Evolutionary conservation across 495 filamentous ascomycete species (phyloP).

Genomic region (Lasiosphaeris hirsuta): DNA sequence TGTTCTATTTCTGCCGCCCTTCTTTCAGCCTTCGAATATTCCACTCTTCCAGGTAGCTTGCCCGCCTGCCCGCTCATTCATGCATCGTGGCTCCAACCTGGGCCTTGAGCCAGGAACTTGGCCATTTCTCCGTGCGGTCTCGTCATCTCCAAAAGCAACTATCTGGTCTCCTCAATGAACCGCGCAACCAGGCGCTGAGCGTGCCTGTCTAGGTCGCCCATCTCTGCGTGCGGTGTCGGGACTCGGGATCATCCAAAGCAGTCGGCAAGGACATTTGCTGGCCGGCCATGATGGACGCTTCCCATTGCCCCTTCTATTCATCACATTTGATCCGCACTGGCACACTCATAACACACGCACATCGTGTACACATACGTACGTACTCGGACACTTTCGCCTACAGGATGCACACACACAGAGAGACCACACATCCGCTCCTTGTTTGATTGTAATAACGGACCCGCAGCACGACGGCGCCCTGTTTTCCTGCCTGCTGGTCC

Average conservation of each 20-base stretch:
- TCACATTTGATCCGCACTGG: not conserved
- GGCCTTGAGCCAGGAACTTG: no score
- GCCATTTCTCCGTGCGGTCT: no score
- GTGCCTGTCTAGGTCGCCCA: no score
- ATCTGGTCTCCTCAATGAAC: not conserved
- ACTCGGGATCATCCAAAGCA: no score
- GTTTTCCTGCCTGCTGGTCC: not conserved
- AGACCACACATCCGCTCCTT: conserved; percentile 1
- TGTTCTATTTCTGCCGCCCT: no score
- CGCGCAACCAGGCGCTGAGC: not conserved
- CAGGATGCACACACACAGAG: not conserved
- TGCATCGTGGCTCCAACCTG: no score
- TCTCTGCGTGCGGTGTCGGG: conserved; percentile 6
- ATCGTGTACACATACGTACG: conserved; percentile 1
- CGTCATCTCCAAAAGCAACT: not conserved
- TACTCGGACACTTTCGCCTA: not conserved
- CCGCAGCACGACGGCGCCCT: not conserved
- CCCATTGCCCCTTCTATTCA: no score
- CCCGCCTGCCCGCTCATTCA: no score
- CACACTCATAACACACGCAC: not conserved
- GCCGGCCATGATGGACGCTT: no score
- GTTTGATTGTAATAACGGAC: not conserved
- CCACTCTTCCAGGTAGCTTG: no score
- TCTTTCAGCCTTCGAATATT: no score
- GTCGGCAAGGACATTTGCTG: no score